Evolutionary conservation across 768 basidiomycete species (phyloP).

Genomic region (Amanita pseudoporphyria): DNA sequence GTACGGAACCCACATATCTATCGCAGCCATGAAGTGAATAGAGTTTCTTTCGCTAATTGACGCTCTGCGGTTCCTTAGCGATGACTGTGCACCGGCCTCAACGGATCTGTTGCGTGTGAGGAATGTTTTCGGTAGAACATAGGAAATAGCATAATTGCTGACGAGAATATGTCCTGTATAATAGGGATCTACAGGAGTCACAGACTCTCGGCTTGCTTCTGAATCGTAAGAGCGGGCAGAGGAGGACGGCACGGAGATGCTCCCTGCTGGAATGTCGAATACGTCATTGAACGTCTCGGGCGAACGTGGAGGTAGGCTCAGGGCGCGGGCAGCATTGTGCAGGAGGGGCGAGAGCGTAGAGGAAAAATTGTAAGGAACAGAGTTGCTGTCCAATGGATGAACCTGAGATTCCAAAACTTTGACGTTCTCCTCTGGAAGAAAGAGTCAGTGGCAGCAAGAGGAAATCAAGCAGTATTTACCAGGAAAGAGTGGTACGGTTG

Average conservation of each 20-base stretch:
- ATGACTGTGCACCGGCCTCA: slow-evolving; percentile 16
- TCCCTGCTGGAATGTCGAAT: slow-evolving; percentile 33
- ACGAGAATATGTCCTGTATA: slow-evolving; percentile 72
- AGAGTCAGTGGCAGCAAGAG: neutral
- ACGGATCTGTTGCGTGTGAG: slow-evolving; percentile 21
- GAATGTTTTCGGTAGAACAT: slow-evolving; percentile 64
- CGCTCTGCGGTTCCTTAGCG: slow-evolving; percentile 33
- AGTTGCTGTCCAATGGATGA: slow-evolving; percentile 65
- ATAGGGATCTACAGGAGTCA: slow-evolving; percentile 47
- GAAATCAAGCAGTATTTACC: slow-evolving; percentile 30
- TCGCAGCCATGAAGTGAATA: slow-evolving; percentile 72
- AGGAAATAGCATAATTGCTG: slow-evolving; percentile 68
- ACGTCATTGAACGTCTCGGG: slow-evolving; percentile 50
- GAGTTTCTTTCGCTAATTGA: slow-evolving; percentile 52
- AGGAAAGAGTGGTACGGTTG: slow-evolving; percentile 62
- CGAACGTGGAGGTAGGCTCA: slow-evolving; percentile 55
- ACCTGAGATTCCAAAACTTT: slow-evolving; percentile 66
- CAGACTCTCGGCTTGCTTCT: slow-evolving; percentile 22
- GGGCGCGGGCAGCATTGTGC: slow-evolving; percentile 56
- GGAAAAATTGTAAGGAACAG: slow-evolving; percentile 69
- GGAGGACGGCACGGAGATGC: slow-evolving; percentile 18
- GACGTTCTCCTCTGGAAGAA: slow-evolving; percentile 59
- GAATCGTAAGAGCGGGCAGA: slow-evolving; percentile 29
- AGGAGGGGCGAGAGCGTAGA: slow-evolving; percentile 51
- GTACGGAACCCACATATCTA: slow-evolving; percentile 70